A percentile compares a stretch with the other conserved stretches of the same genome.
These are phyloP conservation scores for Exserohilum turcica DNA, from an alignment of 2,329 filamentous ascomycete species.

Conservation along the genomic window DNA sequence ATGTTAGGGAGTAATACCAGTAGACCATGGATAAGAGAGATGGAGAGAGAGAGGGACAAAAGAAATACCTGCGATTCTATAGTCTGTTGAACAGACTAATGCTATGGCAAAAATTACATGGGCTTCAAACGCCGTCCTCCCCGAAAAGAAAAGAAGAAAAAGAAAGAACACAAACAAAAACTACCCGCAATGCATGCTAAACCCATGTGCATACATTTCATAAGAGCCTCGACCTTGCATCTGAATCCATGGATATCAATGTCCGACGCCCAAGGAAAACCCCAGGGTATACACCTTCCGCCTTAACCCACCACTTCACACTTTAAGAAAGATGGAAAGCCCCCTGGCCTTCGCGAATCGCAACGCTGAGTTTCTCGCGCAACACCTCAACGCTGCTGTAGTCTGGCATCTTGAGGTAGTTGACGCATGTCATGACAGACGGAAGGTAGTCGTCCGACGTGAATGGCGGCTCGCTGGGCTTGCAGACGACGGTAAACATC, in stretches of 20 bases:
- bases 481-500: constrained; percentile 99
- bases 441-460: constrained; percentile 97
- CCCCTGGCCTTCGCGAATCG: constrained; percentile 93
- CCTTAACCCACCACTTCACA: not conserved
- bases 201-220: not conserved
- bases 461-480: constrained; percentile 93
- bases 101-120: not conserved
- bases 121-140: too few species aligned
- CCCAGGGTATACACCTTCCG: constrained; percentile 4
- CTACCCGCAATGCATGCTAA: constrained; percentile 2
- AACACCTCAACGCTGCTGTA: constrained; percentile 81
- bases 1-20: too few species aligned
- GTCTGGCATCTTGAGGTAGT: constrained; percentile 96
- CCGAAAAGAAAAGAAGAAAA: too few species aligned
- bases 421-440: constrained; percentile 99
- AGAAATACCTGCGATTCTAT: not conserved
- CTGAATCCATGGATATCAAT: constrained; percentile 4
- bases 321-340: constrained; percentile 90
- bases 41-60: not conserved
- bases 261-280: constrained; percentile 1
- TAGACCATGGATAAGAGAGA: too few species aligned
- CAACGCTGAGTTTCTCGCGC: constrained; percentile 76
- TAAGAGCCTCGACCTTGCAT: not conserved
- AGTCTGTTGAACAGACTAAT: not conserved
- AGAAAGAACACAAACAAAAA: not conserved